These are phyloP conservation scores for Penicillium janthinellum DNA, from an alignment of 2,329 filamentous ascomycete genomes.

Conservation along the genomic window DNA sequence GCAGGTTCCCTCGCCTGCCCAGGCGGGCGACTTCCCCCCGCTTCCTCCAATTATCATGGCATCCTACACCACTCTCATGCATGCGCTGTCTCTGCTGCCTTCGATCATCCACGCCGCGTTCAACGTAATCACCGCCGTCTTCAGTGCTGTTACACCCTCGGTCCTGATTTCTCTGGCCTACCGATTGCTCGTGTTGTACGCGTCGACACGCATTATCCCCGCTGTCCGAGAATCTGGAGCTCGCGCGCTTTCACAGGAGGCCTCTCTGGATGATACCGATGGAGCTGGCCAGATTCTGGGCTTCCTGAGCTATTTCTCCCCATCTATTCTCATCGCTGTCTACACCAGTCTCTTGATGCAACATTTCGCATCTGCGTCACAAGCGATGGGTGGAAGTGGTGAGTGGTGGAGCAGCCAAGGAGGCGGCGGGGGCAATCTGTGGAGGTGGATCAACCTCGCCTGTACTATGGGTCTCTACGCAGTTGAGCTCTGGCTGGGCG, in stretches of 20 bases:
- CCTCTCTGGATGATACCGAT: slow-evolving; percentile 81
- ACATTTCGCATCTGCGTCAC: slow-evolving; percentile 77
- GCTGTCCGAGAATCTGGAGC: slow-evolving; percentile 87
- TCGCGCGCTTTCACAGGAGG: slow-evolving; percentile 78
- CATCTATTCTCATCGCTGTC: slow-evolving; percentile 89
- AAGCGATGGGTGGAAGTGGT: slow-evolving; percentile 61
- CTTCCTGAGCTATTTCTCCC: slow-evolving; percentile 89
- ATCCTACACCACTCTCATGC: slow-evolving; percentile 88
- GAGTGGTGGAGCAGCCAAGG: slow-evolving; percentile 85
- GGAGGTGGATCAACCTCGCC: slow-evolving; percentile 91
- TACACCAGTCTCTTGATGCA: slow-evolving; percentile 96
- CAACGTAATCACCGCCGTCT: slow-evolving; percentile 83
- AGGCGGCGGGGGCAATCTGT: slow-evolving; percentile 80
- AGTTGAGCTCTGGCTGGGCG: slow-evolving; percentile 83
- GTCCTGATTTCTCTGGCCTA: slow-evolving; percentile 95
- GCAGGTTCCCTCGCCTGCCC: slow-evolving; percentile 56
- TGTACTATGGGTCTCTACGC: slow-evolving; percentile 89
- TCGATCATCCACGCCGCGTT: slow-evolving; percentile 80
- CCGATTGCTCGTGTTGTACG: slow-evolving; percentile 92
- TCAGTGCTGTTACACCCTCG: slow-evolving; percentile 92
- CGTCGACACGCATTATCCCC: slow-evolving; percentile 92
- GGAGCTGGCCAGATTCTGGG: slow-evolving; percentile 77
- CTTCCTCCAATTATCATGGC: slow-evolving; percentile 98
- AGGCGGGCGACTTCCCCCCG: slow-evolving; percentile 80
- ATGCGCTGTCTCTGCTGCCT: slow-evolving; percentile 80